These are phyloP conservation scores for Sphaerostilbella broomeana DNA, from an alignment of 2,329 filamentous ascomycete species.

Conservation along the genomic window DNA sequence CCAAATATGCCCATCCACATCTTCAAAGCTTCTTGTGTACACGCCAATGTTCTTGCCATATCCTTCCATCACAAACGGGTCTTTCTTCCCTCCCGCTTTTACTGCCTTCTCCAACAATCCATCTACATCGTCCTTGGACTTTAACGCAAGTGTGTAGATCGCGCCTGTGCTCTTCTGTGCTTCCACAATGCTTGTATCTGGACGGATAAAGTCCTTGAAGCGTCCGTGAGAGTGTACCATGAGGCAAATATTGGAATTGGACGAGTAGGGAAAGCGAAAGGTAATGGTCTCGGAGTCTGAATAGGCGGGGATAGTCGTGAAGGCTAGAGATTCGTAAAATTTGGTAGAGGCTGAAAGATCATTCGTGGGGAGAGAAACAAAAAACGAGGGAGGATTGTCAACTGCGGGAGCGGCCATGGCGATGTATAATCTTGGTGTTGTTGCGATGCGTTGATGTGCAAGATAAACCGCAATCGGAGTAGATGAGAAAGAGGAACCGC, in stretches of 20 bases:
- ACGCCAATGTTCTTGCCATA: slow-evolving; percentile 16
- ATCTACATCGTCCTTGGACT: slow-evolving; percentile 17
- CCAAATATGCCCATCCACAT: slow-evolving; percentile 22
- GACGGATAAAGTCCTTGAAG: slow-evolving; percentile 19
- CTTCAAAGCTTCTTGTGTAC: slow-evolving; percentile 19
- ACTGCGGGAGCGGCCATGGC: slow-evolving; percentile 1
- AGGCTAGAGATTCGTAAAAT: slow-evolving; percentile 16
- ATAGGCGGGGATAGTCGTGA: slow-evolving; percentile 12
- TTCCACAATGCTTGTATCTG: slow-evolving; percentile 14
- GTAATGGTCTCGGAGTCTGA: slow-evolving; percentile 14
- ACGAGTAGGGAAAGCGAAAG: slow-evolving; percentile 15
- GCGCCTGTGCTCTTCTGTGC: slow-evolving; percentile 15
- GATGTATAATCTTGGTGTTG: not conserved
- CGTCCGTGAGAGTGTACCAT: slow-evolving; percentile 17
- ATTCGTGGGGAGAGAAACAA: slow-evolving; percentile 5
- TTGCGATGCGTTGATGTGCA: no score
- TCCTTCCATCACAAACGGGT: slow-evolving; percentile 16
- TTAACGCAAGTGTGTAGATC: slow-evolving; percentile 15
- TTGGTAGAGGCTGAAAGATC: not conserved
- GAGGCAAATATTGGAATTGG: slow-evolving; percentile 18
- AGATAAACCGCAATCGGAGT: no score
- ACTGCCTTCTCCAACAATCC: slow-evolving; percentile 14
- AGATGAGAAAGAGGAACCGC: no score
- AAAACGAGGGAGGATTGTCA: slow-evolving; percentile 9
- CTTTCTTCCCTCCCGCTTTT: slow-evolving; percentile 15